Evolutionary conservation across 176 grass and related monocot genomes (phyloP).

Genomic region (Paspalum notatum): DNA sequence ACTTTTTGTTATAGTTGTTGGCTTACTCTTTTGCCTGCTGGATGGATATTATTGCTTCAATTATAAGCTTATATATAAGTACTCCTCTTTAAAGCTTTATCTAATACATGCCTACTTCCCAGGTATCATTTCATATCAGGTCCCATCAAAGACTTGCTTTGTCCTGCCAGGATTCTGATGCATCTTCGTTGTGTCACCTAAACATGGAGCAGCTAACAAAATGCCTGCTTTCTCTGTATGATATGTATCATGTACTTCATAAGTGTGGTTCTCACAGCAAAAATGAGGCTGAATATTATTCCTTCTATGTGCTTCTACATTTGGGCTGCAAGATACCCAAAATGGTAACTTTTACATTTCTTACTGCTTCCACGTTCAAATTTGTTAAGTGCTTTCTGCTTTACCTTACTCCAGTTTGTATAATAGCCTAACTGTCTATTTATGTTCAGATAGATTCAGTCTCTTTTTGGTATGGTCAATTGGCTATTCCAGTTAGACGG

Average conservation of each 20-base stretch:
- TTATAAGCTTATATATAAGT: constrained; percentile 5
- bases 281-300: constrained; percentile 78
- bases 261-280: constrained; percentile 46
- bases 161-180: constrained; percentile 53
- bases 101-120: constrained; percentile 35
- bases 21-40: constrained; percentile 15
- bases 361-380: constrained; percentile 13
- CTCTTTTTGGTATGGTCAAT: constrained; percentile 81
- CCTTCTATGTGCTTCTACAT: constrained; percentile 89
- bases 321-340: constrained; percentile 65
- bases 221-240: constrained; percentile 76
- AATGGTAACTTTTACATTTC: constrained; percentile 54
- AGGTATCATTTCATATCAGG: constrained; percentile 90
- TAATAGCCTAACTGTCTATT: constrained; percentile 28
- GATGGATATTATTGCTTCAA: constrained; percentile 35
- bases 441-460: constrained; percentile 71
- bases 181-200: constrained; percentile 74
- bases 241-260: constrained; percentile 63
- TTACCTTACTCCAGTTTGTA: constrained; percentile 17
- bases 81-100: constrained; percentile 3
- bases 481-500: constrained; percentile 52
- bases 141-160: constrained; percentile 76
- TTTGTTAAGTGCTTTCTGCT: constrained; percentile 11
- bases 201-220: constrained; percentile 93
- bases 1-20: constrained; percentile 10